Evolutionary conservation across 257 asterid genomes (phyloP).

Genomic region (Mentha longifolia): DNA sequence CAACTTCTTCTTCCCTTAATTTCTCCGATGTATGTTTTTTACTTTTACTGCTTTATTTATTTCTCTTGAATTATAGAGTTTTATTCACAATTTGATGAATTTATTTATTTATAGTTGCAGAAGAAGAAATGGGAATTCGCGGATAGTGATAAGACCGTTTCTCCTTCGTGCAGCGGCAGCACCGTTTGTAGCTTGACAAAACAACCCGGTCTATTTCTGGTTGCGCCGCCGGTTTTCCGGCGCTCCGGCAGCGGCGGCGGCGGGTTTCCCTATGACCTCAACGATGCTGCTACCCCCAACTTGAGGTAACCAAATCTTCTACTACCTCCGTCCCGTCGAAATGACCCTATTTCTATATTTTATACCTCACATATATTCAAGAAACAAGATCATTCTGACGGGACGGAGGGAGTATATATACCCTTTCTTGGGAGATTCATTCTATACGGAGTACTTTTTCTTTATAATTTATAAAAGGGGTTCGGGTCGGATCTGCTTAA

Average conservation of each 20-base stretch:
- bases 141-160: constrained; percentile 1
- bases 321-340: too few species aligned
- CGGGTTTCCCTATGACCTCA: constrained; percentile 38
- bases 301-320: constrained; percentile 30
- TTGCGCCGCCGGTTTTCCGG: constrained; percentile 29
- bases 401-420: too few species aligned
- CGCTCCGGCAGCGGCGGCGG: constrained; percentile 24
- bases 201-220: constrained; percentile 16
- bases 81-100: background rate
- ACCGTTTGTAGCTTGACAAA: constrained; percentile 18
- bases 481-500: background rate
- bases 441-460: background rate
- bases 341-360: too few species aligned
- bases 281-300: constrained; percentile 23
- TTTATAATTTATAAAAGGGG: background rate
- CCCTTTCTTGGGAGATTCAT: background rate
- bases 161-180: constrained; percentile 29
- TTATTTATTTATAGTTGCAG: background rate
- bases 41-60: background rate
- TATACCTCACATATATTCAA: too few species aligned
- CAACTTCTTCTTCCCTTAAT: constrained; percentile 29
- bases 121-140: constrained; percentile 35
- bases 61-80: background rate
- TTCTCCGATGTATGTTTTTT: constrained; percentile 31
- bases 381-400: too few species aligned